Percentiles rank a stretch among this genome's conserved stretches.
Conservation (phyloP, 2,329 filamentous ascomycete species). For the Neurospora crassa region DNA sequence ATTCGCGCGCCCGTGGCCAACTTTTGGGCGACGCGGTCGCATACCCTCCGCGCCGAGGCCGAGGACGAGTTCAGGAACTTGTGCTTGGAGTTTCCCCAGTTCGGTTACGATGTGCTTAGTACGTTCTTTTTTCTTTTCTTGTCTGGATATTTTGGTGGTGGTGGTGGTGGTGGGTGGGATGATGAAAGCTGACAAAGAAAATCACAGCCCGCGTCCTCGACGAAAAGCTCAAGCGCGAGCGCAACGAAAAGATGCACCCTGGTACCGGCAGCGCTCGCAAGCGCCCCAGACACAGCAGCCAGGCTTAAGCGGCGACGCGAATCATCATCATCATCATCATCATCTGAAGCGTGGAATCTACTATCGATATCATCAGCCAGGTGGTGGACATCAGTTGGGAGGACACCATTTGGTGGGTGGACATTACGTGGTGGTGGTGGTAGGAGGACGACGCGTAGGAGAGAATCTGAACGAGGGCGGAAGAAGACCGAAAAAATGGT, state of each 20-base stretch:
- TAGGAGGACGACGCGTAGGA: not conserved
- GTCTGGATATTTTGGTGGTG: too few relatives aligned
- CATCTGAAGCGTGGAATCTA: not conserved
- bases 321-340: not conserved
- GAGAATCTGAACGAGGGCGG: not conserved
- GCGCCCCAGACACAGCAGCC: conserved; percentile 41
- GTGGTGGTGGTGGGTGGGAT: not conserved
- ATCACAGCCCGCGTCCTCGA: conserved; percentile 50
- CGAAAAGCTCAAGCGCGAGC: conserved; percentile 56
- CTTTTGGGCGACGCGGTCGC: conserved; percentile 77
- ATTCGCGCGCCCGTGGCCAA: conserved; percentile 79
- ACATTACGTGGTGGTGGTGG: too few relatives aligned
- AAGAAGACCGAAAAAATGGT: not conserved
- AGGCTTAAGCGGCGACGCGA: not conserved
- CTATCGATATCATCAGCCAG: not conserved
- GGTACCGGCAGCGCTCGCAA: conserved; percentile 42
- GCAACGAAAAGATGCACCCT: conserved; percentile 49
- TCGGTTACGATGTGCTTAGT: conserved; percentile 88
- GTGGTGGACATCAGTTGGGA: too few relatives aligned
- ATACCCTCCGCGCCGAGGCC: conserved; percentile 75
- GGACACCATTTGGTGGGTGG: too few relatives aligned
- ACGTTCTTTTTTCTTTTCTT: conserved; percentile 24
- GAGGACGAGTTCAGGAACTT: conserved; percentile 76
- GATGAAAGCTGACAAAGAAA: not conserved
- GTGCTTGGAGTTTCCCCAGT: conserved; percentile 84